These are phyloP conservation scores for Arabidopsis hybrid DNA, from an alignment of 441 rosid genomes.

Conservation along the genomic window DNA sequence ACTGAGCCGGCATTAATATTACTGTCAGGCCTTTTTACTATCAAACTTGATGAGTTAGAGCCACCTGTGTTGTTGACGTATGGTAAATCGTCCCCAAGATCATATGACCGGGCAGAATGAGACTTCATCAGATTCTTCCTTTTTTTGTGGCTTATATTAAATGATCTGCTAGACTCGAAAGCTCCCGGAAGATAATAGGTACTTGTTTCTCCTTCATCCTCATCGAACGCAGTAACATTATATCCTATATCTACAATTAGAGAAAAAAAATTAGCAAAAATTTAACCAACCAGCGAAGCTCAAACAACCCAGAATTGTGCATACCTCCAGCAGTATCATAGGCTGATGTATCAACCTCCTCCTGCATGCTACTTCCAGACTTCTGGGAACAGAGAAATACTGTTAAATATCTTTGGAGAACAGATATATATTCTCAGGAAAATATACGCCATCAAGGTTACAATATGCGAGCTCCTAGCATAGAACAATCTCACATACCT, in stretches of 20 bases:
- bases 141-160: constrained; percentile 70
- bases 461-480: constrained; percentile 34
- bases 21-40: constrained; percentile 77
- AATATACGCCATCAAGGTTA: constrained; percentile 25
- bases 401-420: constrained; percentile 25
- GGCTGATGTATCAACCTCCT: constrained; percentile 85
- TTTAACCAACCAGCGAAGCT: constrained; percentile 35
- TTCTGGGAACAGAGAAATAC: constrained; percentile 56
- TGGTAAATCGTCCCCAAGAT: constrained; percentile 66
- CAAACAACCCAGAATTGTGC: constrained; percentile 23
- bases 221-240: constrained; percentile 64
- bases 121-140: constrained; percentile 62
- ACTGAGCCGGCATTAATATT: constrained; percentile 68
- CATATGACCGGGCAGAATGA: constrained; percentile 68
- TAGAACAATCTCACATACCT: constrained; percentile 57
- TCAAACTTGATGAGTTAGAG: constrained; percentile 56
- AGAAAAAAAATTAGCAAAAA: constrained; percentile 38
- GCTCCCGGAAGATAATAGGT: constrained; percentile 73
- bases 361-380: constrained; percentile 79
- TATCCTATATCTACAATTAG: constrained; percentile 65
- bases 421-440: constrained; percentile 27
- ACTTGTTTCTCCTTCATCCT: constrained; percentile 93
- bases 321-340: constrained; percentile 83
- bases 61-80: constrained; percentile 57
- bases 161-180: constrained; percentile 65